These are phyloP conservation scores for Arthrobotrys musiformis DNA, from an alignment of 2,329 filamentous ascomycete species.

Conservation along the genomic window DNA sequence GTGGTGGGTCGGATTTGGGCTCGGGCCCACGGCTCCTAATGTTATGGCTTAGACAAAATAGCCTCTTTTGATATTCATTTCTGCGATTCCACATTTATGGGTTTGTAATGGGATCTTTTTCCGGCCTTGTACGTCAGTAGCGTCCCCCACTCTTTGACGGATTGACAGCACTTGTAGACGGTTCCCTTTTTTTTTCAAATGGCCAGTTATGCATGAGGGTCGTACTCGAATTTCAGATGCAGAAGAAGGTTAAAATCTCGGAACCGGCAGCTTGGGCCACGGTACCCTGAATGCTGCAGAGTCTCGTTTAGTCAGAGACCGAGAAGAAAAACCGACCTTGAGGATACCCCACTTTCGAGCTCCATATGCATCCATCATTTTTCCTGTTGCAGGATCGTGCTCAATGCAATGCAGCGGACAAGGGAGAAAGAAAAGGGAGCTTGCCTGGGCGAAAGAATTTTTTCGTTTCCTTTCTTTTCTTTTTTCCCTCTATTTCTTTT, in stretches of 20 bases:
- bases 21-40: no score
- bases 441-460: neutral
- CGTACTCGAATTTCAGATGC: slow-evolving; percentile 37
- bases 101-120: slow-evolving; percentile 22
- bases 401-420: slow-evolving; percentile 49
- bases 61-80: no score
- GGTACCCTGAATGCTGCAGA: slow-evolving; percentile 52
- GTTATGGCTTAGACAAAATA: no score
- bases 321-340: slow-evolving; percentile 17
- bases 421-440: slow-evolving; percentile 28
- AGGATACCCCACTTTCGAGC: slow-evolving; percentile 44
- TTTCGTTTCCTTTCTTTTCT: neutral
- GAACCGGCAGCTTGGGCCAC: slow-evolving; percentile 52
- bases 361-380: slow-evolving; percentile 34
- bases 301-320: slow-evolving; percentile 42
- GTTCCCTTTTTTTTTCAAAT: neutral
- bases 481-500: no score
- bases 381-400: slow-evolving; percentile 41
- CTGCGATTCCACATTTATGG: slow-evolving; percentile 15
- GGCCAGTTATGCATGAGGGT: slow-evolving; percentile 23
- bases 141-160: slow-evolving; percentile 13
- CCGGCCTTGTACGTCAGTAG: neutral
- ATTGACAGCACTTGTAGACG: slow-evolving; percentile 5
- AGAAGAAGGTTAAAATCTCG: slow-evolving; percentile 55
- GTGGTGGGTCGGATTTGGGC: no score